Conservation (phyloP, 768 basidiomycete genomes). For the Paxillus rubicundulus region DNA sequence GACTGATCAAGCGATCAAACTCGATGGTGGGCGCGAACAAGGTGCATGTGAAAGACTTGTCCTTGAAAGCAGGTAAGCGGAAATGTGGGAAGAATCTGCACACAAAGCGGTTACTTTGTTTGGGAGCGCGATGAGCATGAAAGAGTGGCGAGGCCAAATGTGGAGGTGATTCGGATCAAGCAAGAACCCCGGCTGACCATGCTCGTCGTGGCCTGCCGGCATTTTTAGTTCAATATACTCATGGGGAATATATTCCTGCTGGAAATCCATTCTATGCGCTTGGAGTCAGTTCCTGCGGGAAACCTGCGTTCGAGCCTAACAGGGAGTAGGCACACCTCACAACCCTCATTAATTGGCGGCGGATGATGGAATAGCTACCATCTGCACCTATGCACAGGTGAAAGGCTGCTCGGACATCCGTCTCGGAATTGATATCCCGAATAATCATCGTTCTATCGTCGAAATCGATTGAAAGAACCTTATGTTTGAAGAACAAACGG, state of each 20-base stretch:
- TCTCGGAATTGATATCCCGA: constrained; percentile 43
- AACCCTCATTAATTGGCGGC: constrained; percentile 93
- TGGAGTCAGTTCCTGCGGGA: constrained; percentile 21
- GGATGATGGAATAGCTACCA: constrained; percentile 88
- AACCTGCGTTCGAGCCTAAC: constrained; percentile 8
- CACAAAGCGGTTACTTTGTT: constrained; percentile 69
- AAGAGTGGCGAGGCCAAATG: constrained; percentile 98
- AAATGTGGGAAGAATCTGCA: constrained; percentile 27
- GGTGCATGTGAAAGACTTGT: constrained; percentile 96
- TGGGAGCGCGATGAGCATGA: constrained; percentile 98
- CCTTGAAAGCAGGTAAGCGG: constrained; percentile 48
- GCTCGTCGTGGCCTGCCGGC: constrained; percentile 67
- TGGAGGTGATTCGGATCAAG: constrained; percentile 96
- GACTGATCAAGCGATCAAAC: constrained; percentile 62
- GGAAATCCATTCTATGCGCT: constrained; percentile 81
- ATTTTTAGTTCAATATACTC: constrained; percentile 97
- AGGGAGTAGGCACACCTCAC: constrained; percentile 59
- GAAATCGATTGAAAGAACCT: constrained; percentile 76
- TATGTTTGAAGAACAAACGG: constrained; percentile 75
- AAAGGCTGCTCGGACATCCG: constrained; percentile 51
- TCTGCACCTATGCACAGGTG: constrained; percentile 90
- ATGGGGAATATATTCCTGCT: constrained; percentile 92
- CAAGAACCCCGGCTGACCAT: constrained; percentile 66
- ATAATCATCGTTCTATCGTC: constrained; percentile 55
- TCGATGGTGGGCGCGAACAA: constrained; percentile 84